Evolutionary conservation across 257 asterid genomes (phyloP), one percentile per base, ranked within the genome.

Genomic region (Scutellaria galericulata): DNA sequence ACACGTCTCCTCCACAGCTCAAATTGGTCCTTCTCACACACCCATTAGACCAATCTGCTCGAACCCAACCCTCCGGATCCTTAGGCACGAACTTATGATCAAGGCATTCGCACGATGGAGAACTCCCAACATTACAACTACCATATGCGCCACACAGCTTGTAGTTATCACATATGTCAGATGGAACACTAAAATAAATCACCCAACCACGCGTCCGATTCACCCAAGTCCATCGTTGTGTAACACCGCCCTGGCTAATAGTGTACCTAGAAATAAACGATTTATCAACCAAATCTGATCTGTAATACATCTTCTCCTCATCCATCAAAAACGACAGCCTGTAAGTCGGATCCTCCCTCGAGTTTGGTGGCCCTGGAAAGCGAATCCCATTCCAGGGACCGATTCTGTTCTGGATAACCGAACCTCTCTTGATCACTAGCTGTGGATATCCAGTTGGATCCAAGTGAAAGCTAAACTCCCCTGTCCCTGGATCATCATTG

Each of bases 111-210:
- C 89, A 85, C 0, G 73, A 50, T 0, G 80, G 79, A 2, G 80
- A 68, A 12, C 47, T 69, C 11, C 45, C 76, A 3, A 40, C 50
- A 11, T 78, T 41, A 68, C 89, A 85, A 18, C 70, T 66, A 51
- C 82, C 84, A 39, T 71, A 66, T 1, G 78, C 65, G 0, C 77
- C 77, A 42, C 81, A 77, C n/a, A 66, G 47, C 14, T 31, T 35
- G 55, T 82, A 82, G 2, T 37, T 31, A 54, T 85, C 89, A 3
- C 89, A 85, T 1, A 35, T 60, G 58, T 77, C 85, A 0, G 72
- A 3, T 0, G 84, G 89, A 46, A 60, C 9, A 35, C 77, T 24
- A 61, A 76, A 39, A 75, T 74, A 80, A 2, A 56, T 22, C 11
- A 37, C 27, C 90, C 90, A 83, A 1, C 68, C 51, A 9, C 37